phyloP scores from a whole-genome alignment of 306 rosid species.

The Vachellia pachyceras region DNA sequence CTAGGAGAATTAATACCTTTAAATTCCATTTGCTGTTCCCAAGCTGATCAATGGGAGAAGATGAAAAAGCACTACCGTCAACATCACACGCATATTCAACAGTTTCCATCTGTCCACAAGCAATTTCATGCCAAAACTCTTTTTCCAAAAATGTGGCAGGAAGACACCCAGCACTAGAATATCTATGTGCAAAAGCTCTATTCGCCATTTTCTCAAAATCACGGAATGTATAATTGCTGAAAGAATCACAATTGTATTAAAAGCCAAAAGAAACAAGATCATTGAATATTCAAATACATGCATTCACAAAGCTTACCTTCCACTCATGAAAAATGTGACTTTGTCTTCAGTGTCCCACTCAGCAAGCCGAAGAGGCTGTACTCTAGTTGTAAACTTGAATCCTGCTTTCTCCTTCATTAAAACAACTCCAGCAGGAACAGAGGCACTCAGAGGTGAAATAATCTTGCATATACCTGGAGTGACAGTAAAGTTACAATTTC shows the following conservation, averaged over 20 bases:
- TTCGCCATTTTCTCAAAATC: conserved; percentile 97
- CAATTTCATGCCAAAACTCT: conserved; percentile 96
- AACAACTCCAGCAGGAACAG: conserved; percentile 95
- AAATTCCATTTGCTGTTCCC: conserved; percentile 96
- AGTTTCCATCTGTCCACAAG: conserved; percentile 85
- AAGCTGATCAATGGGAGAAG: conserved; percentile 84
- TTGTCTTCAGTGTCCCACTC: conserved; percentile 96
- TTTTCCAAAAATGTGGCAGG: conserved; percentile 86
- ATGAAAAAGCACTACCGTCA: conserved; percentile 97
- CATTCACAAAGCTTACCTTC: conserved; percentile 63
- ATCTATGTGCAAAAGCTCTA: conserved; percentile 85
- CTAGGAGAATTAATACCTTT: conserved; percentile 69
- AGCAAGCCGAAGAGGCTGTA: conserved; percentile 98
- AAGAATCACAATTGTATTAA: conserved; percentile 45
- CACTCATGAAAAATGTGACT: conserved; percentile 94
- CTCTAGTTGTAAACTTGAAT: conserved; percentile 95
- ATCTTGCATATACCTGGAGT: conserved; percentile 92
- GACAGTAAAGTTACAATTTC: conserved; percentile 10
- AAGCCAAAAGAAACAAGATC: conserved; percentile 31
- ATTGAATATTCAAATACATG: conserved; percentile 11
- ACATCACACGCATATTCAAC: conserved; percentile 99
- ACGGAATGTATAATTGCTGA: conserved; percentile 86
- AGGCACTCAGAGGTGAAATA: conserved; percentile 85
- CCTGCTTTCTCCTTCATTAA: conserved; percentile 90
- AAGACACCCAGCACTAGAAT: conserved; percentile 81